A percentile compares a stretch with the other conserved stretches of the same genome.
Conservation (phyloP, 2,329 filamentous ascomycete species). For the Diaporthe ampelina region DNA sequence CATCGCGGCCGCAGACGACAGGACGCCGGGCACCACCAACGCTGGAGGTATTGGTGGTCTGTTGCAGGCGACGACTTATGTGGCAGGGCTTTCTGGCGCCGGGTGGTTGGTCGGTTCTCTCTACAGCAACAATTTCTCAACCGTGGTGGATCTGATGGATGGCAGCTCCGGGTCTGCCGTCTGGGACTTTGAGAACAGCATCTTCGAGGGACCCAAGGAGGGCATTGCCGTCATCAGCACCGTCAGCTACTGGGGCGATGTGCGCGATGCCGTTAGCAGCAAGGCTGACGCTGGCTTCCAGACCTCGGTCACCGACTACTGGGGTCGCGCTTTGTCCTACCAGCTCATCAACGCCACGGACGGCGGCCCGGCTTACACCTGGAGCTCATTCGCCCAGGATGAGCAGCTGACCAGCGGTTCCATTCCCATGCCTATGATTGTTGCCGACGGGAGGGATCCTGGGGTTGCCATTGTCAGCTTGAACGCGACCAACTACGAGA, state of each 20-base stretch:
- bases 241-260: constrained; percentile 69
- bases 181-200: constrained; percentile 53
- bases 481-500: constrained; percentile 75
- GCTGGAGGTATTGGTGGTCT: constrained; percentile 82
- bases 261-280: constrained; percentile 68
- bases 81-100: constrained; percentile 85
- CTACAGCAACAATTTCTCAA: constrained; percentile 87
- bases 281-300: constrained; percentile 76
- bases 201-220: constrained; percentile 51
- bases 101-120: constrained; percentile 89
- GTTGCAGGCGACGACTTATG: constrained; percentile 84
- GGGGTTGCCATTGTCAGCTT: constrained; percentile 58
- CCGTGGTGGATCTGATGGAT: constrained; percentile 69
- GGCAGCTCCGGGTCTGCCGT: constrained; percentile 51
- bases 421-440: constrained; percentile 63
- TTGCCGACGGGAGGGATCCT: constrained; percentile 63
- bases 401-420: constrained; percentile 57
- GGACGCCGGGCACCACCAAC: constrained; percentile 73
- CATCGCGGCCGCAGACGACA: constrained; percentile 82
- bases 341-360: constrained; percentile 84
- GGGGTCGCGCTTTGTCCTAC: constrained; percentile 88
- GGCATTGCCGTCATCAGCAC: constrained; percentile 47
- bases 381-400: constrained; percentile 74
- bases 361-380: constrained; percentile 84
- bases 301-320: constrained; percentile 87